Base-by-base conservation (phyloP, 2,329 filamentous ascomycete genomes). In the Talaromyces funiculosus region DNA sequence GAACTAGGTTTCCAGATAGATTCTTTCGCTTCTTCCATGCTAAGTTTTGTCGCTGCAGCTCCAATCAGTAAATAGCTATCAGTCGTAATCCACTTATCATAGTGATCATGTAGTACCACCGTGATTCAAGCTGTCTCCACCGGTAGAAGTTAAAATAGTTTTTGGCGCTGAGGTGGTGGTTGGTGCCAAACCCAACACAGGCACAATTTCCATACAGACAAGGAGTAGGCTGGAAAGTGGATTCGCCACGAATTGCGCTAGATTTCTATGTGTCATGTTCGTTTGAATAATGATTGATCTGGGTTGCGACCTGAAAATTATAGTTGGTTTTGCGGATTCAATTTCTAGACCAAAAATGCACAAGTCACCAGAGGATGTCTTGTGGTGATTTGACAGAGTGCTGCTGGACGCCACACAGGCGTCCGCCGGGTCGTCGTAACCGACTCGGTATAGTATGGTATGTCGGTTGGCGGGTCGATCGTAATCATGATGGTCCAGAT, bases 121-220 rank as follows among this genome's bases (percentile, higher is more conserved):
- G 22, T 42, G 38, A 54, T 49, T 51, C 56, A 58, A 33, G 16
- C 22, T 10, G 45, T 53, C 42, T 24, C 45, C 51, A 47, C 54
- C 14, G 53, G 37, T 29, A 62, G 55, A 61, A 61, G 62, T 59
- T 64, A 60, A 57, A 59, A 51, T 20, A 62, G 61, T 53, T 29
- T 61, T 42, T 53, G 31, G 57, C 35, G 35, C 43, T 45, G 16
- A 42, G 57, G 45, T 20, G 53, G 45, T 51, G 53, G 54, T 42
- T 60, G 59, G 62, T 67, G 55, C 69, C 71, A 72, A 74, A 67
- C 75, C 75, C 68, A 75, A 76, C 71, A 65, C 53, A 77, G 75
- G 66, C 77, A 77, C 69, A 72, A 63, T 76, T 77, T 78, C 76
- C 76, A 75, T 77, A 60, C 26, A 24, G 31, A 45, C 55, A 49